phyloP scores from a whole-genome alignment of 257 asterid genomes.

The Solanum bukasovii region DNA sequence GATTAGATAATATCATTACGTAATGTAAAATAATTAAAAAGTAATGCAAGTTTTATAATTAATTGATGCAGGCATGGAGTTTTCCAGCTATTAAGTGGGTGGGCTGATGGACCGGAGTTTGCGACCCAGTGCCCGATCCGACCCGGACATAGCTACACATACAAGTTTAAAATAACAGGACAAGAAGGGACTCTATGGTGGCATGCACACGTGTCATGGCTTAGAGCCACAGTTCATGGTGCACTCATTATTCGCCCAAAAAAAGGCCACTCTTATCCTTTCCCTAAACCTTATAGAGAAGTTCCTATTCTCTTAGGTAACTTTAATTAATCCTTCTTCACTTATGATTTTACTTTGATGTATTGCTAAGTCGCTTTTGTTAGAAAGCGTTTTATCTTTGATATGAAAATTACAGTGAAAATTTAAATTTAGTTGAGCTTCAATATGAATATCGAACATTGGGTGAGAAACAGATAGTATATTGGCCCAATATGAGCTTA shows the following conservation, averaged over 20 bases:
- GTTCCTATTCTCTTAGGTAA: not conserved
- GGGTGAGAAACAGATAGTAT: not conserved
- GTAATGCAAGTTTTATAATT: not conserved
- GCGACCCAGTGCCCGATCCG: constrained; percentile 10
- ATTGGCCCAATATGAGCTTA: not conserved
- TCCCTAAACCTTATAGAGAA: constrained; percentile 1
- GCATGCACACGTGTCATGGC: constrained; percentile 6
- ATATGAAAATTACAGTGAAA: not conserved
- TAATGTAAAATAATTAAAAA: not conserved
- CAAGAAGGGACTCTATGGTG: constrained; percentile 7
- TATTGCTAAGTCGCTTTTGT: not conserved
- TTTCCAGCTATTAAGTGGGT: constrained; percentile 3
- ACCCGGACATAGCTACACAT: constrained; percentile 11
- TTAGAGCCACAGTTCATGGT: constrained; percentile 3
- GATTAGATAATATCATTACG: not conserved
- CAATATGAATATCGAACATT: not conserved
- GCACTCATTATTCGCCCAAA: not conserved
- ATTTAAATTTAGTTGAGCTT: not conserved
- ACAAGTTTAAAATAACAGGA: constrained; percentile 8
- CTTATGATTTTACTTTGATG: not conserved
- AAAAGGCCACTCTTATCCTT: not conserved
- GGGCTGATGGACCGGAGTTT: constrained; percentile 14
- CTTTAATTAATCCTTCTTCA: not conserved
- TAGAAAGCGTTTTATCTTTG: accelerated
- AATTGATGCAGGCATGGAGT: constrained; percentile 11